phyloP scores from a whole-genome alignment of 164 flowering plant species.

The Saururus chinensis region DNA sequence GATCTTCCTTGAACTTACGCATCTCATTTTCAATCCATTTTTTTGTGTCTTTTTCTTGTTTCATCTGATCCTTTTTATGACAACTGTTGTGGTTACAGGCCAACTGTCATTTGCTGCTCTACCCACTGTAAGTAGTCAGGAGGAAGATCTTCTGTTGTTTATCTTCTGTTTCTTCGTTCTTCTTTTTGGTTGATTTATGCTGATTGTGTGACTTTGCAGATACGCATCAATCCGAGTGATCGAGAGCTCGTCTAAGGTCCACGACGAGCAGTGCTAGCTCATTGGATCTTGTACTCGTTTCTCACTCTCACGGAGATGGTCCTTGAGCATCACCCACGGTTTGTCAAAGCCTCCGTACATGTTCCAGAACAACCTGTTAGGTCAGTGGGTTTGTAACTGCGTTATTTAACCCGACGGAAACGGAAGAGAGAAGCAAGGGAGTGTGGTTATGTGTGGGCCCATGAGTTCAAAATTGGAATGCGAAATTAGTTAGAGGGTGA shows the following conservation, averaged over 20 bases:
- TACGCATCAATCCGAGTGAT: slow-evolving; percentile 86
- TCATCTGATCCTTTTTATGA: background rate
- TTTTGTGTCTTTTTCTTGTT: background rate
- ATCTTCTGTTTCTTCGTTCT: background rate
- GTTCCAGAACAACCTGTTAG: slow-evolving; percentile 91
- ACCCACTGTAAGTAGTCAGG: slow-evolving; percentile 69
- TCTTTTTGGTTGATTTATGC: background rate
- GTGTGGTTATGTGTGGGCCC: too few species aligned
- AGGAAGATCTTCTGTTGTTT: too few species aligned
- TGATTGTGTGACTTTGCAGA: slow-evolving; percentile 16
- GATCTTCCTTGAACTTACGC: slow-evolving; percentile 1
- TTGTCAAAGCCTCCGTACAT: slow-evolving; percentile 79
- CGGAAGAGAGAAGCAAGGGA: slow-evolving; percentile 29
- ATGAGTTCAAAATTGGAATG: too few species aligned
- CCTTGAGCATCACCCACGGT: slow-evolving; percentile 70
- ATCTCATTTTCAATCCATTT: background rate
- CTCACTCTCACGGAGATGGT: slow-evolving; percentile 82
- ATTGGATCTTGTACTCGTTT: slow-evolving; percentile 91
- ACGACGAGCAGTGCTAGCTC: slow-evolving; percentile 96
- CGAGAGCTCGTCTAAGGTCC: slow-evolving; percentile 69
- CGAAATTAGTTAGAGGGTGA: too few species aligned
- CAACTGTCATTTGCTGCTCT: slow-evolving; percentile 63
- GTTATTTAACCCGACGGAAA: slow-evolving; percentile 82
- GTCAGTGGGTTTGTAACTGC: too few species aligned
- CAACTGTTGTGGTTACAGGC: slow-evolving; percentile 39